A percentile compares a stretch with the other conserved stretches of the same genome.
phyloP scores from a whole-genome alignment of 2,329 filamentous ascomycete species.

The Penicillium vulpinum region DNA sequence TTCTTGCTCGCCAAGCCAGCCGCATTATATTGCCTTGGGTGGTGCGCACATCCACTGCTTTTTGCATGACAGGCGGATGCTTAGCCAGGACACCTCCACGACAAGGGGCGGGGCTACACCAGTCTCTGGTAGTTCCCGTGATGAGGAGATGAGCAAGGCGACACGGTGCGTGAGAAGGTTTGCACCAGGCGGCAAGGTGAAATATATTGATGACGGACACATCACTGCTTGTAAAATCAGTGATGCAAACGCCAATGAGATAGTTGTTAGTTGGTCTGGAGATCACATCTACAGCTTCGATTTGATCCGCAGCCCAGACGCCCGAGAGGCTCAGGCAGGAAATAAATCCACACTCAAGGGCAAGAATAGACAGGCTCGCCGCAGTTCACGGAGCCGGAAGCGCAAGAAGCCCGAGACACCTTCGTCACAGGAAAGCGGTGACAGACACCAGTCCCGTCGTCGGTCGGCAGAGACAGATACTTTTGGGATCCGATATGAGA shows the following conservation, averaged over 20 bases:
- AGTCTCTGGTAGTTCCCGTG: slow-evolving; percentile 48
- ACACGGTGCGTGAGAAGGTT: slow-evolving; percentile 68
- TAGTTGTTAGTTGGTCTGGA: slow-evolving; percentile 68
- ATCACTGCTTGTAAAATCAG: slow-evolving; percentile 72
- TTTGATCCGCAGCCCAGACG: slow-evolving; percentile 59
- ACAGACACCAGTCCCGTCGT: slow-evolving; percentile 50
- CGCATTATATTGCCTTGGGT: slow-evolving; percentile 68
- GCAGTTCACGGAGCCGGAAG: slow-evolving; percentile 50
- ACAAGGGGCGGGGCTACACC: slow-evolving; percentile 54
- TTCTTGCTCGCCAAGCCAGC: slow-evolving; percentile 66
- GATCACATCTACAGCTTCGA: slow-evolving; percentile 68
- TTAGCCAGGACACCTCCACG: slow-evolving; percentile 57
- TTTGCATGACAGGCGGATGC: slow-evolving; percentile 67
- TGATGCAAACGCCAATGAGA: slow-evolving; percentile 66
- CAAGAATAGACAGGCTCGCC: slow-evolving; percentile 14
- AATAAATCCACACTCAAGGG: slow-evolving; percentile 24
- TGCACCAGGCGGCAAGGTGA: slow-evolving; percentile 59
- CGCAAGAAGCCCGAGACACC: slow-evolving; percentile 55
- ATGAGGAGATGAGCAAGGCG: slow-evolving; percentile 58
- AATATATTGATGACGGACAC: slow-evolving; percentile 57
- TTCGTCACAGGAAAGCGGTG: slow-evolving; percentile 45
- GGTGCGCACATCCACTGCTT: slow-evolving; percentile 70
- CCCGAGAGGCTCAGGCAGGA: slow-evolving; percentile 43
- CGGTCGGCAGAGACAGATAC: slow-evolving; percentile 48
- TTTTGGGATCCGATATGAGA: slow-evolving; percentile 59